A percentile compares a stretch with the other conserved stretches of the same genome.
These are phyloP conservation scores for Termitomyces sp. DNA, from an alignment of 768 basidiomycete species.

Conservation along the genomic window DNA sequence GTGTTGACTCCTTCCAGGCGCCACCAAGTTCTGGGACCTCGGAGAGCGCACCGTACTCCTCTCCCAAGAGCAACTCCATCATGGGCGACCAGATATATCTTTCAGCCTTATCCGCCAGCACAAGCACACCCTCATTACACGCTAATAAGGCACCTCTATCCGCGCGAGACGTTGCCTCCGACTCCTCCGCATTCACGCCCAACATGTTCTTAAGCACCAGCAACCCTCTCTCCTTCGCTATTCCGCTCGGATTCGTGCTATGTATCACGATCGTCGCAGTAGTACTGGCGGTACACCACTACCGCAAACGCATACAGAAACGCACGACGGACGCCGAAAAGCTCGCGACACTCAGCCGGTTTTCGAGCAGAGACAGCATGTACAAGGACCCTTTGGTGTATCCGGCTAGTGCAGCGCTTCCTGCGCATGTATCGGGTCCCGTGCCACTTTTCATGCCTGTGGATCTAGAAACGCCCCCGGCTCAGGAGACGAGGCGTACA, in stretches of 20 bases:
- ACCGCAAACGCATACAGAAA: constrained; percentile 23
- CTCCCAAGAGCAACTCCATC: background rate
- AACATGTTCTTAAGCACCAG: constrained; percentile 23
- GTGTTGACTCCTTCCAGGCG: background rate
- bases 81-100: background rate
- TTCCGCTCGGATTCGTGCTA: constrained; percentile 33
- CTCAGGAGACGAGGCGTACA: constrained; percentile 11
- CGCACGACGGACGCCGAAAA: constrained; percentile 20
- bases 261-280: constrained; percentile 30
- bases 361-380: constrained; percentile 15
- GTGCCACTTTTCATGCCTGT: constrained; percentile 22
- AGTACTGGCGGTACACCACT: constrained; percentile 26
- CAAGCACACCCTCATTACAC: background rate
- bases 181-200: constrained; percentile 13
- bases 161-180: constrained; percentile 4
- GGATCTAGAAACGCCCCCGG: constrained; percentile 7
- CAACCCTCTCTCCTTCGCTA: constrained; percentile 30
- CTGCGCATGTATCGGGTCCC: constrained; percentile 15
- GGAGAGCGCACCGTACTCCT: background rate
- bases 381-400: constrained; percentile 20
- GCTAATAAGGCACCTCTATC: background rate
- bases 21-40: background rate
- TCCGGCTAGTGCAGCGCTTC: constrained; percentile 19
- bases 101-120: background rate
- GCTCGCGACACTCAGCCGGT: constrained; percentile 15